Percentiles rank a stretch among this genome's conserved stretches.
Conservation (phyloP, 139 green algal species). For the Micractinium conductrix region DNA sequence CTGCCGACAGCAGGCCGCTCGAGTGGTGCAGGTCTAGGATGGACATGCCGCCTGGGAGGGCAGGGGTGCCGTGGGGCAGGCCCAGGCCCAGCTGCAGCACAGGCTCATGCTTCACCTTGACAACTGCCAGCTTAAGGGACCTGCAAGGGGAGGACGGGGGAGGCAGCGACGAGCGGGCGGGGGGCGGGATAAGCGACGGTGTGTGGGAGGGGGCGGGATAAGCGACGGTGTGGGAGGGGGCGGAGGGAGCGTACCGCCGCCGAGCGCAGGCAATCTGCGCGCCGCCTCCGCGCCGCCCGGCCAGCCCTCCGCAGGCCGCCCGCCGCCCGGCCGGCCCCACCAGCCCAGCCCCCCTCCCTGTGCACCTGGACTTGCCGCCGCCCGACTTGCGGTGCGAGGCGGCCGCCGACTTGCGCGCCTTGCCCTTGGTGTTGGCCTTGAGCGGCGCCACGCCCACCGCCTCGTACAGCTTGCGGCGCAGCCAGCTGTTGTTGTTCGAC, state of each 20-base stretch:
- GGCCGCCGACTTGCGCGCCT: slow-evolving; percentile 30
- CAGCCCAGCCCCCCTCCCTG: neutral
- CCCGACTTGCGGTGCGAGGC: neutral
- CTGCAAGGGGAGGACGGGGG: neutral
- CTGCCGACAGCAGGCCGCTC: neutral
- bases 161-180: no score
- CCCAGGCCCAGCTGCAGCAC: neutral
- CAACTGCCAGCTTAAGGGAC: neutral
- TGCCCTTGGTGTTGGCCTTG: slow-evolving; percentile 46
- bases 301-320: neutral
- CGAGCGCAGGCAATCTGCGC: no score
- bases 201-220: no score
- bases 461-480: slow-evolving; percentile 58
- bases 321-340: no score
- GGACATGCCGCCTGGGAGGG: slow-evolving; percentile 10
- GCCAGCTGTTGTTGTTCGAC: slow-evolving; percentile 61
- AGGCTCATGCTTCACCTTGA: neutral
- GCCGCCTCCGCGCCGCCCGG: no score
- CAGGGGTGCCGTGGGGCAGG: neutral
- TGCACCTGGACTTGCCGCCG: neutral
- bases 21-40: slow-evolving; percentile 23
- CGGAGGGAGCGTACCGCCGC: neutral
- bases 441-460: slow-evolving; percentile 50
- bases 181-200: neutral
- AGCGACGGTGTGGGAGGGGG: no score